Conservation (phyloP, 2,329 filamentous ascomycete genomes). For the Epichloe scottii region DNA sequence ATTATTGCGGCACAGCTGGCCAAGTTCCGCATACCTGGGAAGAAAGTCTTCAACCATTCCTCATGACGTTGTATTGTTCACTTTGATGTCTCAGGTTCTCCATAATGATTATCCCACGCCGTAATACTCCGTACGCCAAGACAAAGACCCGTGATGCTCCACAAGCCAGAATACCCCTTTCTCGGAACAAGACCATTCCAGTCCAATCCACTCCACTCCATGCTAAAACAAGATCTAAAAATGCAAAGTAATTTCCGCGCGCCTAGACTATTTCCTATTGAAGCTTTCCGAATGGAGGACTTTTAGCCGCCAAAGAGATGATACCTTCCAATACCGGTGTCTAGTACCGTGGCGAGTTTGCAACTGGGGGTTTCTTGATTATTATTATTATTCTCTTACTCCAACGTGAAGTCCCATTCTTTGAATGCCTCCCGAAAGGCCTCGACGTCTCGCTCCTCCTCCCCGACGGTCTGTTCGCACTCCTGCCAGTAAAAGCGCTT, state of each 20-base stretch:
- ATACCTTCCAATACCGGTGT: too few relatives aligned
- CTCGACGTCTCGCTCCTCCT: constrained; percentile 68
- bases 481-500: constrained; percentile 74
- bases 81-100: not conserved
- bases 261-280: not conserved
- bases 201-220: not conserved
- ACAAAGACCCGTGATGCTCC: not conserved
- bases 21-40: too few relatives aligned
- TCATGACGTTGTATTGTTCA: not conserved
- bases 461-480: constrained; percentile 61
- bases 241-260: not conserved
- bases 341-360: too few relatives aligned
- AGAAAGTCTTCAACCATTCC: not conserved
- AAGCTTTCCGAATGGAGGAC: not conserved
- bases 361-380: too few relatives aligned
- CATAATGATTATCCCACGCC: not conserved
- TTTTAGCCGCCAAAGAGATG: too few relatives aligned
- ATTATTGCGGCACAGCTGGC: too few relatives aligned
- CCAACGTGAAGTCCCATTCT: constrained; percentile 68
- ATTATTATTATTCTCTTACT: constrained; percentile 4
- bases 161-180: not conserved
- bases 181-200: not conserved
- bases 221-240: not conserved
- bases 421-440: constrained; percentile 74
- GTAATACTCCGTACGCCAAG: not conserved